Base-by-base conservation (phyloP, 768 basidiomycete genomes). In the Trametes cinnabarina region DNA sequence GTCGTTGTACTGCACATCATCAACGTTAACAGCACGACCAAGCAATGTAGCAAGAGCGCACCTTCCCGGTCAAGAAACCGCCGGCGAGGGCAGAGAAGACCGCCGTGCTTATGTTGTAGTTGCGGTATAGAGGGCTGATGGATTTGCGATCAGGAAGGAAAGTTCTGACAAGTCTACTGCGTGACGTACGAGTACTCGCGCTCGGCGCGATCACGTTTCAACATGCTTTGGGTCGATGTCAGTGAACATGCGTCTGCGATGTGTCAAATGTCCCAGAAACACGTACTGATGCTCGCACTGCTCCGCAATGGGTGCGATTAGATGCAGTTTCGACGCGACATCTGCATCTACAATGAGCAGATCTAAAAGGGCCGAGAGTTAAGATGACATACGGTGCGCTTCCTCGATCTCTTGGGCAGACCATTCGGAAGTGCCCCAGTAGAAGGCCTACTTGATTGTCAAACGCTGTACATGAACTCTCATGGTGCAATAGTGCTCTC, bases 351-450 rank as follows among this genome's bases (percentile, higher is more conserved):
- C 11, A 2, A 25, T 54, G 4, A 47, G 47, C 22, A 22, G 30
- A 32, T 6, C 30, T 12, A 6, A 12, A 30, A 28, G 41, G 15
- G 39, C 12, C 7, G 30, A 32, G 7, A 47, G 34, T n/a, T 32
- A 42, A 40, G 14, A 19, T 39, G 22, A 65, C 82, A 37, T 62
- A 62, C 57, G 56, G 44, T 63, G 62, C 7, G 55, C 64, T 39
- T 63, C 61, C 30, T 65, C 61, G 46, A 60, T 63, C 37, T 62
- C 51, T 32, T 74, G 72, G 1, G 88, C 84, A 48, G 77, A 81
- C 90, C 91, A 93, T 69, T 92, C 89, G 9, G 85, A 86, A 0
- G 88, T 89, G 20, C 74, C 88, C 87, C 87, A 88, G 67, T 86
- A 87, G 67, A 79, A 82, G 1, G 85, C 81, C 80, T 82, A 40